Conservation (phyloP, 495 filamentous ascomycete genomes). For the Penicillium chermesinum region DNA sequence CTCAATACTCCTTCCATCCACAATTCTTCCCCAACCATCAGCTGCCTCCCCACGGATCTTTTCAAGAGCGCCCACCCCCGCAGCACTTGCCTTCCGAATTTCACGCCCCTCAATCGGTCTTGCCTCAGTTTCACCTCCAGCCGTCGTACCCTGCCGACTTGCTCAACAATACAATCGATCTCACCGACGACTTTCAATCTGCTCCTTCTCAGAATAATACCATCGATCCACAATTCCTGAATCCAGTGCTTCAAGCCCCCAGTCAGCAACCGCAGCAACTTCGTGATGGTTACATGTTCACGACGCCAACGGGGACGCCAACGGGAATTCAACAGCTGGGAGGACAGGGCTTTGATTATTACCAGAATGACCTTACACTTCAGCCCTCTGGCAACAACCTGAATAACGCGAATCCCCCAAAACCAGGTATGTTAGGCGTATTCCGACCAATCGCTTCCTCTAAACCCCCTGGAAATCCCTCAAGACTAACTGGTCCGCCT, state of each 20-base stretch:
- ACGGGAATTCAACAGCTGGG: conserved; percentile 21
- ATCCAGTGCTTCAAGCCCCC: conserved; percentile 14
- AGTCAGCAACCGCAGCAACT: conserved; percentile 12
- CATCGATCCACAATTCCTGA: conserved; percentile 41
- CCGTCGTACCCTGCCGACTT: conserved; percentile 22
- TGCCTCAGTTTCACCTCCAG: conserved; percentile 25
- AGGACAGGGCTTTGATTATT: conserved; percentile 26
- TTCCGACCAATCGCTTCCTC: not conserved
- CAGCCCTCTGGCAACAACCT: conserved; percentile 13
- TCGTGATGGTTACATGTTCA: conserved; percentile 29
- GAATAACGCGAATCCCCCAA: not conserved
- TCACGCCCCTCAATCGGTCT: conserved; percentile 15
- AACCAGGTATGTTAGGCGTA: not conserved
- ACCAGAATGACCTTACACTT: conserved; percentile 27
- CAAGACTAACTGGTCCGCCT: not conserved
- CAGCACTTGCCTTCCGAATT: conserved; percentile 19
- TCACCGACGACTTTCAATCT: conserved; percentile 29
- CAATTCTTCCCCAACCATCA: conserved; percentile 33
- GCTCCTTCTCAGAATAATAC: conserved; percentile 24
- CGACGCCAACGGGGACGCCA: too few species aligned
- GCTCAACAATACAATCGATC: conserved; percentile 28
- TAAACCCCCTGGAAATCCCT: not conserved
- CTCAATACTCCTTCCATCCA: conserved; percentile 28
- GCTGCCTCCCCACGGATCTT: conserved; percentile 26
- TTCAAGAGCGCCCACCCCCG: conserved; percentile 21